These are phyloP conservation scores for Plectosphaerella plurivora DNA, from an alignment of 2,329 filamentous ascomycete genomes.

Conservation along the genomic window DNA sequence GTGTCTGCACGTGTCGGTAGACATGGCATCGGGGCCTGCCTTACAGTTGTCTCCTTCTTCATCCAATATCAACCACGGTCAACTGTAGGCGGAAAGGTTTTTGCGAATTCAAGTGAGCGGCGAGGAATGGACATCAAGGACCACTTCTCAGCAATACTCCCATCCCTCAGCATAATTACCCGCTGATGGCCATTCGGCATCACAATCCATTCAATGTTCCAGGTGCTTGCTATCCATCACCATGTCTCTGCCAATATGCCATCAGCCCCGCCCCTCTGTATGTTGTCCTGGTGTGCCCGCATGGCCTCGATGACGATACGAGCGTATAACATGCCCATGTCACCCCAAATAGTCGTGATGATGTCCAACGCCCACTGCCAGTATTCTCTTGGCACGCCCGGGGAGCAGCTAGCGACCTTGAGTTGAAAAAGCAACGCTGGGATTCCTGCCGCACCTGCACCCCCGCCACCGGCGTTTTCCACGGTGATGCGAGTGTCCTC, in stretches of 20 bases:
- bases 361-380: conserved; percentile 40
- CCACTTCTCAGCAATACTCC: no score
- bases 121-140: no score
- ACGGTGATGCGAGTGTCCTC: conserved; percentile 27
- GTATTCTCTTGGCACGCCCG: conserved; percentile 34
- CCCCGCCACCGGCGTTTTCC: conserved; percentile 30
- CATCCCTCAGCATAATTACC: no score
- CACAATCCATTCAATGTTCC: no score
- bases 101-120: no score
- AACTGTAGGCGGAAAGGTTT: no score
- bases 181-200: no score
- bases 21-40: no score
- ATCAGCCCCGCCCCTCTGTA: conserved; percentile 8
- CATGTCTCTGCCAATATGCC: conserved; percentile 11
- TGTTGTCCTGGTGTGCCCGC: conserved; percentile 17
- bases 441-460: conserved; percentile 42
- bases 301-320: conserved; percentile 37
- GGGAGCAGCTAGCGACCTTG: conserved; percentile 40
- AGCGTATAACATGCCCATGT: conserved; percentile 48
- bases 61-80: no score
- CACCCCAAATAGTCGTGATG: conserved; percentile 43
- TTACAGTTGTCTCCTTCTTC: no score
- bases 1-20: no score
- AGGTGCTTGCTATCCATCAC: neutral
- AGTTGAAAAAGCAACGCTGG: conserved; percentile 45